These are phyloP conservation scores for Aulographum hederae DNA, from an alignment of 2,329 filamentous ascomycete species.

Conservation along the genomic window DNA sequence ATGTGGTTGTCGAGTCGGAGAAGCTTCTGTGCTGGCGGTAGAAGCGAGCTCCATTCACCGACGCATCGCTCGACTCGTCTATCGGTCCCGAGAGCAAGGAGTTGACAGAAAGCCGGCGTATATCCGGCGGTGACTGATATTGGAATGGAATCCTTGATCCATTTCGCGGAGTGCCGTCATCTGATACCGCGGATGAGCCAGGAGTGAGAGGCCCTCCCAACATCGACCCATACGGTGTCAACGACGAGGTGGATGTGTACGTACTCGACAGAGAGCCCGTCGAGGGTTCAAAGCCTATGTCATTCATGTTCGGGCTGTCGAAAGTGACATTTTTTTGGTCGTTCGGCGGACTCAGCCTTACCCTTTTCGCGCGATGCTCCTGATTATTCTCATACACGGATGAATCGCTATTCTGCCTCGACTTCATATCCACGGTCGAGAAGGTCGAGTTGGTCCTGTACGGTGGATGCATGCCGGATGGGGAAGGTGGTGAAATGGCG, in stretches of 20 bases:
- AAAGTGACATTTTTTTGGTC: too few species aligned
- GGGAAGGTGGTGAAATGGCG: too few species aligned
- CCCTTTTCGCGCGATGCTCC: slow-evolving; percentile 18
- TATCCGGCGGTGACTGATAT: slow-evolving; percentile 20
- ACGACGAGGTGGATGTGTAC: too few species aligned
- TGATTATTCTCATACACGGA: too few species aligned
- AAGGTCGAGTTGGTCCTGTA: too few species aligned
- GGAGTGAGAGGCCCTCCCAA: slow-evolving; percentile 26
- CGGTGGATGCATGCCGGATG: too few species aligned
- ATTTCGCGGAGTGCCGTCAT: slow-evolving; percentile 11
- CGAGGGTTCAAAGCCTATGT: too few species aligned
- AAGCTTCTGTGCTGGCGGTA: not conserved
- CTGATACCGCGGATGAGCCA: slow-evolving; percentile 18
- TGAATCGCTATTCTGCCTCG: slow-evolving; percentile 3
- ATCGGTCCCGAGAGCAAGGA: slow-evolving; percentile 40
- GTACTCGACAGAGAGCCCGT: slow-evolving; percentile 6
- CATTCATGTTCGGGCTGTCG: too few species aligned
- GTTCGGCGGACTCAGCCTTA: slow-evolving; percentile 15
- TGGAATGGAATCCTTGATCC: slow-evolving; percentile 4
- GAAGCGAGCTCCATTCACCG: not conserved
- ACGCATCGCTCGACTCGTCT: slow-evolving; percentile 9
- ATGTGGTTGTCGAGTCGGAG: slow-evolving; percentile 25
- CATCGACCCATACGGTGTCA: slow-evolving; percentile 24
- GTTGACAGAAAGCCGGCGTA: slow-evolving; percentile 43
- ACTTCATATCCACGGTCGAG: too few species aligned